Evolutionary conservation across 208 protist species (phyloP).

Genomic region (Borovskyia barvae): DNA sequence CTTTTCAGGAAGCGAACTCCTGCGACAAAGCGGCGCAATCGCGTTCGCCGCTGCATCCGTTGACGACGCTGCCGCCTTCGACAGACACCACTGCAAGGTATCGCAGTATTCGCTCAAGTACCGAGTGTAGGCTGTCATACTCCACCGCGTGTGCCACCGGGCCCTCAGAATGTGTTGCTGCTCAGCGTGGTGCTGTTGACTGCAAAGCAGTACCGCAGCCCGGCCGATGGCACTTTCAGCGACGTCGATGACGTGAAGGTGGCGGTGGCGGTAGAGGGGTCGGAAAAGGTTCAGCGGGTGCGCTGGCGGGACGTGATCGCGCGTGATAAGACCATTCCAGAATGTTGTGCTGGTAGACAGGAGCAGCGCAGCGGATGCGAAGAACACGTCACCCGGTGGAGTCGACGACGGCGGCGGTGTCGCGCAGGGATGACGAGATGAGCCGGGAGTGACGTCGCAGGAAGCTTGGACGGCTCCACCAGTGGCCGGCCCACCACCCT

Average conservation of each 20-base stretch:
- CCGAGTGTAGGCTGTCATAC: constrained; percentile 20
- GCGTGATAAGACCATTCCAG: constrained; percentile 33
- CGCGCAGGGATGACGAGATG: neutral
- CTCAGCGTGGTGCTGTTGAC: constrained; percentile 22
- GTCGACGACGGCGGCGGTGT: neutral
- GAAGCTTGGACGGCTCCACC: too few species aligned
- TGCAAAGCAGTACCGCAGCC: constrained; percentile 16
- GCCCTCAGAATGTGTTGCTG: neutral
- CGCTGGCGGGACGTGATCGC: constrained; percentile 21
- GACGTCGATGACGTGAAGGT: constrained; percentile 37
- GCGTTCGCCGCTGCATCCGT: neutral
- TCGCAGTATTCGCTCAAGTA: constrained; percentile 24
- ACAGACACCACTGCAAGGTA: constrained; percentile 8
- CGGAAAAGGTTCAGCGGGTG: constrained; percentile 42
- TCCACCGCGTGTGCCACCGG: constrained; percentile 27
- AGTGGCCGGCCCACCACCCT: neutral
- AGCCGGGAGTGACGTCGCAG: too few species aligned
- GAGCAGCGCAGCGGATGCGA: constrained; percentile 32
- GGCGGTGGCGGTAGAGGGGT: constrained; percentile 27
- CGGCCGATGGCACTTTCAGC: constrained; percentile 4
- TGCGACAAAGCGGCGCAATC: neutral
- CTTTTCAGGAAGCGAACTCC: neutral
- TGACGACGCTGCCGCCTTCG: neutral
- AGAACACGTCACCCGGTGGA: constrained; percentile 8
- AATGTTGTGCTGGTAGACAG: constrained; percentile 31